phyloP scores from a whole-genome alignment of 192 early-diverging fungal genomes.

The Coemansia sp. region DNA sequence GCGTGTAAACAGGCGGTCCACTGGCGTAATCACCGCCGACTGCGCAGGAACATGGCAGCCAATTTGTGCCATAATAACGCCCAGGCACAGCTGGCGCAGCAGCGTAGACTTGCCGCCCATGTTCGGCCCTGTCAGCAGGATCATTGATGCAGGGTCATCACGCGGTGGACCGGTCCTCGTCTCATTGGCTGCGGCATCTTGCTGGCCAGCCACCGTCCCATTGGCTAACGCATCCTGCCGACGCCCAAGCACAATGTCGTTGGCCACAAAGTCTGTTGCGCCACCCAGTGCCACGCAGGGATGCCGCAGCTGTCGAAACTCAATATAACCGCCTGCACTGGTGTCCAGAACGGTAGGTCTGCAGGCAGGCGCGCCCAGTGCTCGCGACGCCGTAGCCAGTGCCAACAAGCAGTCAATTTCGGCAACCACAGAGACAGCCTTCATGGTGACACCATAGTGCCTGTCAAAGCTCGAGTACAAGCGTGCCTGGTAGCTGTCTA shows the following conservation, averaged over 20 bases:
- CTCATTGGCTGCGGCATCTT: too few species aligned
- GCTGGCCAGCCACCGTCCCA: too few species aligned
- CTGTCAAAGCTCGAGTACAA: slow-evolving; percentile 87
- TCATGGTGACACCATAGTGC: slow-evolving; percentile 69
- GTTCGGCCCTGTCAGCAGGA: slow-evolving; percentile 97
- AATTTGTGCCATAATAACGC: slow-evolving; percentile 93
- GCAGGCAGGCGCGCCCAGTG: slow-evolving; percentile 77
- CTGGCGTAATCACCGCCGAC: slow-evolving; percentile 68
- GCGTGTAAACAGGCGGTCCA: slow-evolving; percentile 95
- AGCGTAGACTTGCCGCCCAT: slow-evolving; percentile 99
- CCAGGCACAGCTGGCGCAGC: slow-evolving; percentile 90
- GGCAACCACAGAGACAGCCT: slow-evolving; percentile 69
- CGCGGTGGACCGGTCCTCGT: neutral
- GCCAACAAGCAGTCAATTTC: slow-evolving; percentile 87
- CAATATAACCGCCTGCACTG: slow-evolving; percentile 64
- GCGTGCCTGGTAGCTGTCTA: slow-evolving; percentile 68
- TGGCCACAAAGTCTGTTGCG: slow-evolving; percentile 85
- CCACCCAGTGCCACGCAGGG: slow-evolving; percentile 70
- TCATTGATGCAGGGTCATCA: slow-evolving; percentile 58
- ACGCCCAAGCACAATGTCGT: slow-evolving; percentile 81
- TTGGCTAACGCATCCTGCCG: slow-evolving; percentile 7
- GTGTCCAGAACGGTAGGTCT: slow-evolving; percentile 77
- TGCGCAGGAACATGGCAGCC: slow-evolving; percentile 92
- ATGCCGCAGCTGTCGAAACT: slow-evolving; percentile 89
- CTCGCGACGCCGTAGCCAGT: slow-evolving; percentile 64